A percentile compares a stretch with the other conserved stretches of the same genome.
These are phyloP conservation scores for Turnera subulata DNA, from an alignment of 345 rosid genomes.

Conservation along the genomic window DNA sequence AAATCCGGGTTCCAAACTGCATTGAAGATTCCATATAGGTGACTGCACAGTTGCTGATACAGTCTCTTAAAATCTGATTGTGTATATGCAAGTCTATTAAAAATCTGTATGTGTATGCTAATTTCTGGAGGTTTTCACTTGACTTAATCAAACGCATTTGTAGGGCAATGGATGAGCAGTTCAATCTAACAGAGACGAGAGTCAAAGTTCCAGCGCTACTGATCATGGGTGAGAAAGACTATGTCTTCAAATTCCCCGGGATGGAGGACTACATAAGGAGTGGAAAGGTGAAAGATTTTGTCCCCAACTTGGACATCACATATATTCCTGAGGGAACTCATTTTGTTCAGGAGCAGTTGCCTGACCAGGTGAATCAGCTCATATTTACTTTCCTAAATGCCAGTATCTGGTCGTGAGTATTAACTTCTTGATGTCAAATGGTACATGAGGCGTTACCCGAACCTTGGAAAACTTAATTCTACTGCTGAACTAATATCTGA, in stretches of 20 bases:
- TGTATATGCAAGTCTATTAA: not conserved
- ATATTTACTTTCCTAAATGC: slow-evolving; percentile 37
- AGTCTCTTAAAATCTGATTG: not conserved
- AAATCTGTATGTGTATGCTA: not conserved
- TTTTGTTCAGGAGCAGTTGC: slow-evolving; percentile 56
- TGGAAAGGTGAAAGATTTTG: slow-evolving; percentile 36
- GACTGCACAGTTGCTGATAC: not conserved
- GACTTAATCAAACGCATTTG: too few relatives aligned
- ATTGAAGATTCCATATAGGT: slow-evolving; percentile 49
- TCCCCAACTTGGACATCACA: slow-evolving; percentile 40
- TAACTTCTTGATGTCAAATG: too few relatives aligned
- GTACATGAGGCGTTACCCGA: too few relatives aligned
- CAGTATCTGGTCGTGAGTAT: slow-evolving; percentile 10
- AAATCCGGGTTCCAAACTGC: slow-evolving; percentile 45
- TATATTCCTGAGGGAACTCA: slow-evolving; percentile 50
- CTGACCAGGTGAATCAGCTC: slow-evolving; percentile 43
- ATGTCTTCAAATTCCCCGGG: slow-evolving; percentile 43
- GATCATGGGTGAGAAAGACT: slow-evolving; percentile 53
- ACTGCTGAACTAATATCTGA: too few relatives aligned
- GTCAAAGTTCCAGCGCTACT: slow-evolving; percentile 41
- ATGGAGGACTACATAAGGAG: slow-evolving; percentile 41
- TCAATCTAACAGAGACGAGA: slow-evolving; percentile 18
- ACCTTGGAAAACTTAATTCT: too few relatives aligned
- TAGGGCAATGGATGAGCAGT: slow-evolving; percentile 16
- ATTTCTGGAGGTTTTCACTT: not conserved